Base-by-base conservation (phyloP, 73 alveolate genomes). In the Strombidium stylifer region DNA sequence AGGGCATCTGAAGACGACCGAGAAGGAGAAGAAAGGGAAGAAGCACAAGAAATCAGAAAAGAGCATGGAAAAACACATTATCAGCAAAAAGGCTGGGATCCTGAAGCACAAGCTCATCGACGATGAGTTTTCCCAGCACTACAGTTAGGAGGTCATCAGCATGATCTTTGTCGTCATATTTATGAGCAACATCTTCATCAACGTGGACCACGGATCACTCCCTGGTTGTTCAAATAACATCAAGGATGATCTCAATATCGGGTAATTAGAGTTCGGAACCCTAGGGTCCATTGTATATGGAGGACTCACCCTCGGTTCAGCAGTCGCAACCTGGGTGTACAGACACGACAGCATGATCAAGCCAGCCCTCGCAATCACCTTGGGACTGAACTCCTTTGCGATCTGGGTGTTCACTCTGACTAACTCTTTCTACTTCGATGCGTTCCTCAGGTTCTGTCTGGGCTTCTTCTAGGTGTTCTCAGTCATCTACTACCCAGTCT, bases 231-330 rank as follows among this genome's bases (percentile, higher is more conserved):
- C 85, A 6, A 77, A 59, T 26, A 64, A 76, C 56, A 60, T 91
- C 30, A 89, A 77, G 37, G 60, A 59, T 16, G 90, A 89, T 54
- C 79, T 75, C 15, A 62, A 73, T 21, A 60, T 91, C 28, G 59
- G 73, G 39, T 55, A 76, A 39, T 85, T 76, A 2, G 60, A 83
- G 54, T 62, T 91, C 47, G 98, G 98, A 21, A 60, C 71, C 59
- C 72, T 91, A 11, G 98, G 98, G 14, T 82, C 94, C 16, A 51
- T 76, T 32, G 91, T 91, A 24, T 91, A 75, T 71, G 84, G 69
- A 7, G 98, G 98, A 3, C 61, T 86, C 18, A 69, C 81, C 30
- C 12, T 75, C 21, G 84, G 84, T n/a, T n/a, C n/a, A n/a, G n/a
- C n/a, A n/a, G n/a, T n/a, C n/a, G n/a, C n/a, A n/a, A n/a, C n/a